Percentiles rank a stretch among this genome's conserved stretches.
Evolutionary conservation across 495 filamentous ascomycete genomes (phyloP).

Genomic region (Aeminium ludgeri): DNA sequence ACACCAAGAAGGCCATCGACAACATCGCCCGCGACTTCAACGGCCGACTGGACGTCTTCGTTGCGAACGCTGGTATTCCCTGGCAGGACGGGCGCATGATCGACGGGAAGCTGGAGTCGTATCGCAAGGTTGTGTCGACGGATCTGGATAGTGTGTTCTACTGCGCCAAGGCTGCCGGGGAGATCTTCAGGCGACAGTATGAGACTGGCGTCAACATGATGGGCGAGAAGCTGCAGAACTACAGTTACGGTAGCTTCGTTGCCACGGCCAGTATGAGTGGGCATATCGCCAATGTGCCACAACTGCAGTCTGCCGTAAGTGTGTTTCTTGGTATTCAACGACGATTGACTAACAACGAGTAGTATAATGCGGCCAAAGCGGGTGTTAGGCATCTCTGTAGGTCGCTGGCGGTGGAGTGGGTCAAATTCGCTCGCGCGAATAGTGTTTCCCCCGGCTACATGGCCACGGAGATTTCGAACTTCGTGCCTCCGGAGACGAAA

Average conservation of each 20-base stretch:
- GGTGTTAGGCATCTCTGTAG: slow-evolving; percentile 69
- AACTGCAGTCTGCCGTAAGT: slow-evolving; percentile 41
- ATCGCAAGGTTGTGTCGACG: slow-evolving; percentile 50
- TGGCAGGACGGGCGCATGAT: slow-evolving; percentile 20
- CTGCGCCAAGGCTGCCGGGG: slow-evolving; percentile 61
- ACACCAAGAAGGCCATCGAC: slow-evolving; percentile 15
- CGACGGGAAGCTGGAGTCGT: slow-evolving; percentile 32
- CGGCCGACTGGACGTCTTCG: slow-evolving; percentile 22
- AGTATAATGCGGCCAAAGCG: slow-evolving; percentile 81
- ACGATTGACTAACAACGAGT: slow-evolving; percentile 11
- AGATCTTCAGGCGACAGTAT: slow-evolving; percentile 50
- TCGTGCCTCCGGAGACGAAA: slow-evolving; percentile 53
- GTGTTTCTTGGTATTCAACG: neutral
- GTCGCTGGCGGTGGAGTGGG: slow-evolving; percentile 73
- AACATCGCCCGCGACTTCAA: slow-evolving; percentile 22
- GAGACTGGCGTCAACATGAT: slow-evolving; percentile 44
- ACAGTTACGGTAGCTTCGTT: slow-evolving; percentile 55
- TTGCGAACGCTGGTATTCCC: slow-evolving; percentile 22
- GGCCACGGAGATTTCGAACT: slow-evolving; percentile 63
- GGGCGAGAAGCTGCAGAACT: slow-evolving; percentile 50
- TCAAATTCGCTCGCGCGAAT: slow-evolving; percentile 69
- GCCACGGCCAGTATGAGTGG: slow-evolving; percentile 68
- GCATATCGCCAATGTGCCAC: slow-evolving; percentile 77
- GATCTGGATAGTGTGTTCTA: slow-evolving; percentile 74
- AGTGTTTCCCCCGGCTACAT: slow-evolving; percentile 78